A percentile compares a stretch with the other conserved stretches of the same genome.
Conservation (phyloP, 441 rosid species). For the Oxalis stricta region DNA sequence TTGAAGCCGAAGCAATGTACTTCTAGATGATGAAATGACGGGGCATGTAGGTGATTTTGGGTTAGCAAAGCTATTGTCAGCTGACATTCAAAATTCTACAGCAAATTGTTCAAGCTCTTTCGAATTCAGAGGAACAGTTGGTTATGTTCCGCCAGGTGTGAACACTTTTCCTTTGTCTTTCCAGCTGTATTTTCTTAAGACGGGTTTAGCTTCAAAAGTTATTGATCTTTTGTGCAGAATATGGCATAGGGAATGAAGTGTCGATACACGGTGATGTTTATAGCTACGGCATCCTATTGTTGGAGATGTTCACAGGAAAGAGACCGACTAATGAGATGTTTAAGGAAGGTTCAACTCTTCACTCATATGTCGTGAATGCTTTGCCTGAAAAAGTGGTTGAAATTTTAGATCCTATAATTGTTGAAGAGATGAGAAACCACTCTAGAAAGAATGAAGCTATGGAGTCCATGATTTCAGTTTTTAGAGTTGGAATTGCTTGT, state of each 20-base stretch:
- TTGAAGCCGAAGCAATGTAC: too few relatives aligned
- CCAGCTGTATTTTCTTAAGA: too few relatives aligned
- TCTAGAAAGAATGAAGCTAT: neutral
- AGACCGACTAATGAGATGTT: constrained; percentile 7
- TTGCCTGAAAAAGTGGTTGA: neutral
- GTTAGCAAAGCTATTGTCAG: too few relatives aligned
- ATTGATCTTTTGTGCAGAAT: constrained; percentile 1
- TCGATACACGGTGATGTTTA: constrained; percentile 10
- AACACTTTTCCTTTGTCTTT: neutral
- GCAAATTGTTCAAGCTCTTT: neutral
- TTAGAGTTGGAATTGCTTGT: constrained; percentile 3
- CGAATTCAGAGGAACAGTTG: constrained; percentile 9
- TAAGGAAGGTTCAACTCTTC: constrained; percentile 1
- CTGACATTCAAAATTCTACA: too few relatives aligned
- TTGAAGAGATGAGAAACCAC: neutral
- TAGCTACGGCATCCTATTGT: constrained; percentile 1
- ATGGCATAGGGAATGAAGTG: constrained; percentile 2
- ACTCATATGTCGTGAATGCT: constrained; percentile 1
- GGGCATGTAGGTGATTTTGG: too few relatives aligned
- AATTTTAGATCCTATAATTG: constrained; percentile 7
- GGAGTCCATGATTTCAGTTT: neutral
- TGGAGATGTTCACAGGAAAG: constrained; percentile 10
- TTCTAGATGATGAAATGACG: too few relatives aligned
- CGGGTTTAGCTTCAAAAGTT: too few relatives aligned
- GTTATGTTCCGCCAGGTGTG: constrained; percentile 13